Evolutionary conservation across 1,284 basidiomycete species (phyloP).

Genomic region (Apiotrichum gracile): DNA sequence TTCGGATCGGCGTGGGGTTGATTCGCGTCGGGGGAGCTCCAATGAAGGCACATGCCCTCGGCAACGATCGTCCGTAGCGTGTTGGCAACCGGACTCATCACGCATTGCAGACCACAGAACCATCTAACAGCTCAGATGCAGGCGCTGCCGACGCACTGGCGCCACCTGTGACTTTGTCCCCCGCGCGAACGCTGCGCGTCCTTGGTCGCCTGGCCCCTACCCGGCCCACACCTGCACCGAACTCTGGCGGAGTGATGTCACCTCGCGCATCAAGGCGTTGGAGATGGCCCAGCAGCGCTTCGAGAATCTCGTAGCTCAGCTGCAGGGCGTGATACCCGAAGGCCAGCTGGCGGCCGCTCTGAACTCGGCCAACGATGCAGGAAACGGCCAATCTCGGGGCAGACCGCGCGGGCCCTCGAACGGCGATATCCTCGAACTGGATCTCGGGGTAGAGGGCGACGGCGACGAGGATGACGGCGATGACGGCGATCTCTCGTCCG

Average conservation of each 20-base stretch:
- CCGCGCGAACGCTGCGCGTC: constrained; percentile 17
- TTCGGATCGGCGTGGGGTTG: no score
- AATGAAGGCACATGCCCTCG: no score
- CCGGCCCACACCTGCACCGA: constrained; percentile 21
- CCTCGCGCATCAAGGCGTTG: constrained; percentile 12
- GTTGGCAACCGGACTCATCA: no score
- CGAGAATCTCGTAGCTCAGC: constrained; percentile 7
- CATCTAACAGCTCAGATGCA: constrained; percentile 8
- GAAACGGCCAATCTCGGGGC: neutral
- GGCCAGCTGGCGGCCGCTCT: neutral
- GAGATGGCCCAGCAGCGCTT: constrained; percentile 12
- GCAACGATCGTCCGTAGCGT: no score
- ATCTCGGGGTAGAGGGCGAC: neutral
- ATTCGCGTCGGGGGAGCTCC: no score
- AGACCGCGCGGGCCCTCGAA: neutral
- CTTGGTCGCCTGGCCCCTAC: constrained; percentile 14
- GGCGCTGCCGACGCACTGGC: constrained; percentile 16
- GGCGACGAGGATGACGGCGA: neutral
- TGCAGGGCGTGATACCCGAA: neutral
- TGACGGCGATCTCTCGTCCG: neutral
- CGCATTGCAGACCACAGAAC: neutral
- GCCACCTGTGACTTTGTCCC: constrained; percentile 20
- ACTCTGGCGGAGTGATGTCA: constrained; percentile 19
- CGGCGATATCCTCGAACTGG: constrained; percentile 3
- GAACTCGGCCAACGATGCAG: neutral